Evolutionary conservation across 345 rosid genomes (phyloP), one percentile per base, ranked within the genome.

Genomic region (Physaria fendleri): DNA sequence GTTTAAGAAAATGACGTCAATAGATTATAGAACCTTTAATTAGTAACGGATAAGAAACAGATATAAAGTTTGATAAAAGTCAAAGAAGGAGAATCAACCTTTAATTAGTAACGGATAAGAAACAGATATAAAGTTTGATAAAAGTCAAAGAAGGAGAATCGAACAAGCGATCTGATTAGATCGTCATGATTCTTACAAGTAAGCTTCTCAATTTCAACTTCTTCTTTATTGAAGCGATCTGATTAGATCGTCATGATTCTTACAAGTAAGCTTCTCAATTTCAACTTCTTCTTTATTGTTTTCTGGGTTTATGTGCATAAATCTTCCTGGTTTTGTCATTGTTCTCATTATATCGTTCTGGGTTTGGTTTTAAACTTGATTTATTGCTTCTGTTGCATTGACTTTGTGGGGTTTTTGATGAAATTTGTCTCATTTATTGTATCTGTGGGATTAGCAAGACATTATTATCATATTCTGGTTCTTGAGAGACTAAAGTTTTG

Each of bases 151-250:
- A 61, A 18, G 20, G 4, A 42, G 56, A 22, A 21, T 27, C n/a
- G 8, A 33, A 41, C 20, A 59, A 50, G 5, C 41, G 11, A 20
- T 27, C 50, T 5, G 10, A 62, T 38, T 8, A 29, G 27, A 15
- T 28, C 20, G 29, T 29, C 74, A 69, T 69, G 74, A 17, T 38
- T 66, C 57, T 57, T 48, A 15, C 51, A 38, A 66, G 71, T 66
- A 29, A 42, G 53, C 51, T 66, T 56, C 18, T 43, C 18, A 37
- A 56, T 29, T 33, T 33, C 8, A 4, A 23, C 5, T 2, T 2
- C 20, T 22, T 15, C 3, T 1, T 43, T 9, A 0, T 10, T n/a
- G n/a, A 59, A 50, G 5, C 41, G 11, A 20, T 27, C 50, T 5
- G 10, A 62, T 38, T 8, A 29, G 27, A 15, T 28, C 20, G 29